Conservation (phyloP, 495 filamentous ascomycete genomes). For the Penicillium lagena region DNA sequence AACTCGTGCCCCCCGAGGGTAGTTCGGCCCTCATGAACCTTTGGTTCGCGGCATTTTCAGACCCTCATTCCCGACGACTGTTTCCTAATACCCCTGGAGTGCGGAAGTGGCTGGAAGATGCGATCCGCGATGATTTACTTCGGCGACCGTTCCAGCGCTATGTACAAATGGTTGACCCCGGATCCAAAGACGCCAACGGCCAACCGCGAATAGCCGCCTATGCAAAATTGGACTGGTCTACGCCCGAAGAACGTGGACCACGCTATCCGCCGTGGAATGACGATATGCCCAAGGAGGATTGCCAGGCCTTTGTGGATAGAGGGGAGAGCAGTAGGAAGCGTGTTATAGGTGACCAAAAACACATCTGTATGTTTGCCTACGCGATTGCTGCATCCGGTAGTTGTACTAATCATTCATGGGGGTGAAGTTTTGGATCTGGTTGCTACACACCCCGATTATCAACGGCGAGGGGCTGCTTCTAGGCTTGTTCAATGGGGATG, state of each 20-base stretch:
- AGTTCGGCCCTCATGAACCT: constrained; percentile 9
- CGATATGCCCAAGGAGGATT: constrained; percentile 5
- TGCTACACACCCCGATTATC: constrained; percentile 35
- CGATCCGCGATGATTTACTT: neutral
- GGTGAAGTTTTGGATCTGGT: constrained; percentile 34
- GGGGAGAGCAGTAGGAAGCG: neutral
- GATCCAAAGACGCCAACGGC: neutral
- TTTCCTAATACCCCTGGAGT: constrained; percentile 17
- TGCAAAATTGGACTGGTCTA: constrained; percentile 14
- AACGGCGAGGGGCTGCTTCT: constrained; percentile 38
- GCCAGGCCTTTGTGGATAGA: constrained; percentile 3
- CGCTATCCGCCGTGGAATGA: constrained; percentile 9
- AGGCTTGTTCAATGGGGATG: constrained; percentile 43
- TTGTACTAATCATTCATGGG: neutral
- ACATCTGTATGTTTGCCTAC: constrained; percentile 10
- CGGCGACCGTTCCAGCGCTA: constrained; percentile 4
- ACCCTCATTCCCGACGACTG: constrained; percentile 1
- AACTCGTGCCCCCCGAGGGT: constrained; percentile 2
- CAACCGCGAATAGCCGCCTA: constrained; percentile 9
- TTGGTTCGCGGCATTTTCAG: constrained; percentile 13
- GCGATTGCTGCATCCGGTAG: neutral
- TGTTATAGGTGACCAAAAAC: constrained; percentile 3
- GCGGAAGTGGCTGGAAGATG: constrained; percentile 11
- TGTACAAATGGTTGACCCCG: constrained; percentile 10
- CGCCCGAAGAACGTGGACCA: constrained; percentile 2